Conservation (phyloP, 208 protist genomes). For the Acanthamoeba lenticulata region DNA sequence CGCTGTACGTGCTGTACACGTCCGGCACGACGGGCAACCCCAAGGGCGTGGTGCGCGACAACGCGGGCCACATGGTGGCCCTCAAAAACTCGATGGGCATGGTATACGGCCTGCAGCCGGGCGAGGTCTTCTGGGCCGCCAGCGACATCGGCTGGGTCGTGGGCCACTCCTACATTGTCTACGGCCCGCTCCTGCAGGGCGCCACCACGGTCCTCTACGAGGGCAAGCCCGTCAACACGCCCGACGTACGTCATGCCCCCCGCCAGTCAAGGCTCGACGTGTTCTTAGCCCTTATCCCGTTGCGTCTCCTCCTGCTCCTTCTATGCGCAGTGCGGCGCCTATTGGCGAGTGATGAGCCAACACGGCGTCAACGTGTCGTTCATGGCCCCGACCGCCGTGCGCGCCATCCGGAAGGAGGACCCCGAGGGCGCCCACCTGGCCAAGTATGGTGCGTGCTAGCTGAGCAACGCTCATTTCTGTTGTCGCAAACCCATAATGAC, state of each 20-base stretch:
- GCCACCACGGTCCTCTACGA: constrained; percentile 77
- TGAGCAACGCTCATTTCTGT: neutral
- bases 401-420: constrained; percentile 48
- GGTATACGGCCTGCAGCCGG: neutral
- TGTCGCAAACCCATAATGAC: too few species aligned
- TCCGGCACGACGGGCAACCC: constrained; percentile 84
- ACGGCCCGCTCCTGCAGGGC: constrained; percentile 76
- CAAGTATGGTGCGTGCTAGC: neutral
- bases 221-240: constrained; percentile 79
- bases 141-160: constrained; percentile 78
- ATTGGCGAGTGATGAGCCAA: constrained; percentile 77
- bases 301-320: neutral
- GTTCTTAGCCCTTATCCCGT: too few species aligned
- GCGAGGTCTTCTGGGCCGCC: constrained; percentile 33
- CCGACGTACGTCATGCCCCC: constrained; percentile 61
- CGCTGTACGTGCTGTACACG: constrained; percentile 77
- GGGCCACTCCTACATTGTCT: constrained; percentile 80
- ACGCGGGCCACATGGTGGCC: neutral
- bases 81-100: constrained; percentile 16
- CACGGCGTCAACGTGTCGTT: constrained; percentile 75
- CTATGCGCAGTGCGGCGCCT: constrained; percentile 36
- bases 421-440: neutral
- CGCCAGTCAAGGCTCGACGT: neutral
- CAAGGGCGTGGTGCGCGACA: constrained; percentile 76
- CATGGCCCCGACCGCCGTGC: constrained; percentile 76